Evolutionary conservation across 129 eudicot species (phyloP).

Genomic region (Lactuca saligna): DNA sequence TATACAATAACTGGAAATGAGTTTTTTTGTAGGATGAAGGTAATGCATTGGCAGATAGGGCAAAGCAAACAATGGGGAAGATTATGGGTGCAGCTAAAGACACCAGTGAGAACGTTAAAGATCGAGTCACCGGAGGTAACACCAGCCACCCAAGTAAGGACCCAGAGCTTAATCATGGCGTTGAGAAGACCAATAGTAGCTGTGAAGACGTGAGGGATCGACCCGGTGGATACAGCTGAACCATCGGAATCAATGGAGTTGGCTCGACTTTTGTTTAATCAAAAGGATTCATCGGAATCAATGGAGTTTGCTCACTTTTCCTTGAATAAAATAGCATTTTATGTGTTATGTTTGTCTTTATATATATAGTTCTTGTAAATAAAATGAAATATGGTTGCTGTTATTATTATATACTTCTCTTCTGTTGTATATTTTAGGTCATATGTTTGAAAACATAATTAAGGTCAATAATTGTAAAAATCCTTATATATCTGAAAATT

Average conservation of each 20-base stretch:
- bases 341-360: background rate
- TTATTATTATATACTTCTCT: background rate
- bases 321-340: background rate
- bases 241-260: background rate
- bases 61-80: constrained; percentile 25
- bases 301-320: background rate
- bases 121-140: background rate
- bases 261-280: background rate
- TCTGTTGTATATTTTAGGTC: no score
- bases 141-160: constrained; percentile 13
- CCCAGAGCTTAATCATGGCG: constrained; percentile 27
- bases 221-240: constrained; percentile 38
- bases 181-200: constrained; percentile 31
- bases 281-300: background rate
- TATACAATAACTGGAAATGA: background rate
- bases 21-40: constrained; percentile 12
- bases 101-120: constrained; percentile 20
- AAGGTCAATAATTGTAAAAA: no score
- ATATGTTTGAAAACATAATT: no score
- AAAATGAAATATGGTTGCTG: background rate
- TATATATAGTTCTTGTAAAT: background rate
- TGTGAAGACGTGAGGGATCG: constrained; percentile 42
- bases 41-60: constrained; percentile 26
- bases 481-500: no score
- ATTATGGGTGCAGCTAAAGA: constrained; percentile 17